phyloP scores from a whole-genome alignment of 129 eudicot species.

The Flaveria ramosissima region DNA sequence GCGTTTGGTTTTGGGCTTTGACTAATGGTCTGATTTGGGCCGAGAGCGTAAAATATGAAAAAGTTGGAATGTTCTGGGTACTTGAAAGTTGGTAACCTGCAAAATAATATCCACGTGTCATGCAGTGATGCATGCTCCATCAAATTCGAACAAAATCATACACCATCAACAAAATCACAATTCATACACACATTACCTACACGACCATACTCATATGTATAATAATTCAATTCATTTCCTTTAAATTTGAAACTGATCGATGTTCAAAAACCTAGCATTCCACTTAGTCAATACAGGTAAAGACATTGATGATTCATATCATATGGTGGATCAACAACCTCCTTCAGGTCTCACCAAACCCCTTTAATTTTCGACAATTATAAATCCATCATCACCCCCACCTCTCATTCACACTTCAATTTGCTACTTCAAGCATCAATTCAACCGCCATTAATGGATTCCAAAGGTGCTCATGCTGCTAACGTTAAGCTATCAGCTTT shows the following conservation, averaged over 20 bases:
- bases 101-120: conserved; percentile 14
- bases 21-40: neutral
- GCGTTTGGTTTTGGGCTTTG: neutral
- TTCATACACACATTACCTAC: neutral
- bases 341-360: conserved; percentile 37
- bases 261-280: conserved; percentile 29
- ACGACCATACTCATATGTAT: neutral
- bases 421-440: neutral
- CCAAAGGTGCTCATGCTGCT: conserved; percentile 1
- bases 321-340: conserved; percentile 43
- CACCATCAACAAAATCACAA: neutral
- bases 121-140: neutral
- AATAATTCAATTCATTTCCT: no score
- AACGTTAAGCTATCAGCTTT: neutral
- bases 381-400: conserved; percentile 6
- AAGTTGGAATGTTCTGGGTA: neutral
- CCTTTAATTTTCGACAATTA: conserved; percentile 14
- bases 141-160: neutral
- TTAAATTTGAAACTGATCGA: neutral
- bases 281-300: conserved; percentile 43
- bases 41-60: neutral
- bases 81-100: neutral
- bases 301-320: conserved; percentile 31
- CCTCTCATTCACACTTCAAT: conserved; percentile 17
- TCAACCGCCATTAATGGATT: conserved; percentile 29